Percentiles rank a stretch among this genome's conserved stretches.
Conservation (phyloP, 805 yeast species). For the Schizosaccharomyces octosporus region DNA sequence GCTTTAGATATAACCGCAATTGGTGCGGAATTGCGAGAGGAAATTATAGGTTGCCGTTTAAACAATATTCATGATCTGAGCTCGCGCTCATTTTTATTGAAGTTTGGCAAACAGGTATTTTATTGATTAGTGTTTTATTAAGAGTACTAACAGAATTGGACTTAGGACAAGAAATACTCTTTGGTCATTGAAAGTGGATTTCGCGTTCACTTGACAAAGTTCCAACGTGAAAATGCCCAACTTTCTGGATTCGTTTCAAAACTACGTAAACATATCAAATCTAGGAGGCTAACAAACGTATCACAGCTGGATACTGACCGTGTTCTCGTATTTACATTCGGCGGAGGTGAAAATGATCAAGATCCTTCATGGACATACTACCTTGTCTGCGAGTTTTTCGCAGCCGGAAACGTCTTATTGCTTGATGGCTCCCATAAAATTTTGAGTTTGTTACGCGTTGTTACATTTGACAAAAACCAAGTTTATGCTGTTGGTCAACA, state of each 20-base stretch:
- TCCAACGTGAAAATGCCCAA: constrained; percentile 52
- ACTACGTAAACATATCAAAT: constrained; percentile 61
- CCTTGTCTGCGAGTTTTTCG: constrained; percentile 71
- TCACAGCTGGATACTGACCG: constrained; percentile 61
- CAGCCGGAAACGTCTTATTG: constrained; percentile 76
- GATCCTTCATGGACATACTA: constrained; percentile 15
- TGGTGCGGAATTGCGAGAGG: constrained; percentile 34
- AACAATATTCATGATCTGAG: constrained; percentile 71
- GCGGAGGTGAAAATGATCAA: constrained; percentile 34
- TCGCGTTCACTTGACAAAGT: constrained; percentile 53
- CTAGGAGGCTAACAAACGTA: constrained; percentile 48
- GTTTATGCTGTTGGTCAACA: constrained; percentile 50
- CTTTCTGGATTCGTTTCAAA: constrained; percentile 76
- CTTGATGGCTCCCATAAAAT: constrained; percentile 47
- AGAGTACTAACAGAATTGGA: not conserved
- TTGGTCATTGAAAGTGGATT: constrained; percentile 71
- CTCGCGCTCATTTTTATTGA: constrained; percentile 46
- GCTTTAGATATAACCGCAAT: constrained; percentile 59
- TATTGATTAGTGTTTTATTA: not conserved
- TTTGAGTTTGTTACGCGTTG: constrained; percentile 52
- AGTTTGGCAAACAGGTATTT: constrained; percentile 29
- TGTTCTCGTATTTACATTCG: constrained; percentile 59
- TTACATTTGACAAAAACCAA: constrained; percentile 36
- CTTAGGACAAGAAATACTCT: constrained; percentile 53
- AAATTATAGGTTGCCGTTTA: constrained; percentile 40